Conservation (phyloP, 2,329 filamentous ascomycete species). For the Colletotrichum sp. region DNA sequence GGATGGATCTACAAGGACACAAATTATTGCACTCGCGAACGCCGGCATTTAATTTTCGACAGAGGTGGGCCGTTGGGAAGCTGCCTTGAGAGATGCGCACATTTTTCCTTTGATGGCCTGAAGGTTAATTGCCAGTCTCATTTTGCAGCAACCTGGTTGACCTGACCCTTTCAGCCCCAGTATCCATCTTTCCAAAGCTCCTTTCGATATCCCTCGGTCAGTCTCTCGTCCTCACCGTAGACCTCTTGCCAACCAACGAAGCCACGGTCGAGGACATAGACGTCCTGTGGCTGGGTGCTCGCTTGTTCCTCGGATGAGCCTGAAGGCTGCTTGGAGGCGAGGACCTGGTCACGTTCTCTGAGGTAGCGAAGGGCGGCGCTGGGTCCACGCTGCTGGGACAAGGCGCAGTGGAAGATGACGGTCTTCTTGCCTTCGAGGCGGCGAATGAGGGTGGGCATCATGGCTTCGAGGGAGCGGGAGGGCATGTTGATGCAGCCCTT, state of each 20-base stretch:
- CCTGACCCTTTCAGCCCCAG: constrained; percentile 27
- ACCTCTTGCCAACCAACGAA: constrained; percentile 90
- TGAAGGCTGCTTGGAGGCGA: constrained; percentile 26
- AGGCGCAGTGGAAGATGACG: constrained; percentile 92
- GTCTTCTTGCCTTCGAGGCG: constrained; percentile 77
- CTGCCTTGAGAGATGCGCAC: not conserved
- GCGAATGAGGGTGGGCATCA: constrained; percentile 82
- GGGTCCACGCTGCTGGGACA: constrained; percentile 91
- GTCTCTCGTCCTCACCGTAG: constrained; percentile 75
- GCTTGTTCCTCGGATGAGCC: not conserved
- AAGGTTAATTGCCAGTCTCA: not conserved
- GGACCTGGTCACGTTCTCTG: constrained; percentile 66
- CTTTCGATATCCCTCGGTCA: constrained; percentile 86
- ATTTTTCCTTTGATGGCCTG: not conserved
- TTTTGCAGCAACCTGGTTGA: not conserved
- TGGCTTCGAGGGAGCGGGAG: constrained; percentile 73
- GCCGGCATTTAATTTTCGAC: not conserved
- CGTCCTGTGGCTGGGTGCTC: constrained; percentile 61
- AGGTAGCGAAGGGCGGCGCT: constrained; percentile 82
- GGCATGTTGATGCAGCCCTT: constrained; percentile 78
- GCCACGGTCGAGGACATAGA: constrained; percentile 82
- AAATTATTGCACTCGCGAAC: not conserved
- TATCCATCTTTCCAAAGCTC: constrained; percentile 79
- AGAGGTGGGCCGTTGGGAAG: not conserved
- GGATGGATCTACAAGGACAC: not conserved